Evolutionary conservation across 2,329 filamentous ascomycete genomes (phyloP).

Genomic region (Biscogniauxia marginata): DNA sequence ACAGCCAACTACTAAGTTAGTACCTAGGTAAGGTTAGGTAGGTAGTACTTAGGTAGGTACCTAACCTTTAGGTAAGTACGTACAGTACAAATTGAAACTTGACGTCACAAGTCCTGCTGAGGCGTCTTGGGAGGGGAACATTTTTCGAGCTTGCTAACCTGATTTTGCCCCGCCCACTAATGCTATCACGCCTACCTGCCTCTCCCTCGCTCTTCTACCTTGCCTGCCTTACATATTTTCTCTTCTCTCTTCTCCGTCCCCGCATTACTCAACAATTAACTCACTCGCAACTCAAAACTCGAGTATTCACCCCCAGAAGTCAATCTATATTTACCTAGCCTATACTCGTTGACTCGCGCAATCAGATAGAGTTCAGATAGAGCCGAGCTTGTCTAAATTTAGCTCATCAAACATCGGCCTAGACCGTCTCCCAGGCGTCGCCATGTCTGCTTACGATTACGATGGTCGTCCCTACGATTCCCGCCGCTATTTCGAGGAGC

Average conservation of each 20-base stretch:
- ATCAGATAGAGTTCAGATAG: not conserved
- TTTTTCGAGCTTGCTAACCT: not conserved
- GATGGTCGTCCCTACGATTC: slow-evolving; percentile 46
- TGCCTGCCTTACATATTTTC: not conserved
- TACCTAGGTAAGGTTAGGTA: no score
- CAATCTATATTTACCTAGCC: no score
- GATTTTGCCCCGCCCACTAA: not conserved
- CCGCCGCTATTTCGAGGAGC: slow-evolving; percentile 53
- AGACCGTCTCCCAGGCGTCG: slow-evolving; percentile 4
- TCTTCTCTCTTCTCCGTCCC: not conserved
- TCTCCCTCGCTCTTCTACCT: no score
- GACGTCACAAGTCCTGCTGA: not conserved
- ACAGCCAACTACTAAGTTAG: not conserved
- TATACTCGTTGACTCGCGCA: not conserved
- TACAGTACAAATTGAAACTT: no score
- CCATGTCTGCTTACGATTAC: slow-evolving; percentile 54
- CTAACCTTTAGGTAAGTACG: no score
- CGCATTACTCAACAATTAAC: not conserved
- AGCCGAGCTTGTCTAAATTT: not conserved
- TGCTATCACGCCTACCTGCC: not conserved
- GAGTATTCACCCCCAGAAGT: no score
- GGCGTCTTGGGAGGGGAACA: not conserved
- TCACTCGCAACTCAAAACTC: no score
- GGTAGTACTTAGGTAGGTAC: no score
- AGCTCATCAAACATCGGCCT: no score